Conservation (phyloP, 2,329 filamentous ascomycete genomes). For the Emericellopsis atlantica region DNA sequence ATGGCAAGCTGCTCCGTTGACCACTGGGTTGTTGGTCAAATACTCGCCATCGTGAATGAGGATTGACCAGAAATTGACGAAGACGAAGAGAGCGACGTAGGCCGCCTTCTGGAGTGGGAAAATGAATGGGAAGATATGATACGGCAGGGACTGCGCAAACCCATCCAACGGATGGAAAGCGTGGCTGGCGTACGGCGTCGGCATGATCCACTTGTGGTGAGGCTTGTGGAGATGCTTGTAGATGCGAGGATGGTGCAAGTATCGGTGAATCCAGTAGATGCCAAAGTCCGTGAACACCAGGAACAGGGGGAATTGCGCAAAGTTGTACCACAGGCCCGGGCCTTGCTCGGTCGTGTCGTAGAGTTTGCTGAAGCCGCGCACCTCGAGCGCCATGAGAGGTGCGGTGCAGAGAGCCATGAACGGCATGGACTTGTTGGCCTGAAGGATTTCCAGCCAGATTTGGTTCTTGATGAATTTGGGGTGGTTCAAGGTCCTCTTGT, state of each 20-base stretch:
- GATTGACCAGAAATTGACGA: slow-evolving; percentile 96
- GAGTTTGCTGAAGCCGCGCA: slow-evolving; percentile 73
- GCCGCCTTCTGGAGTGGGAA: slow-evolving; percentile 88
- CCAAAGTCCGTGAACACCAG: slow-evolving; percentile 77
- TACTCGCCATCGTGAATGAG: slow-evolving; percentile 96
- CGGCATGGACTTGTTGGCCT: slow-evolving; percentile 66
- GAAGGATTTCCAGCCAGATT: slow-evolving; percentile 71
- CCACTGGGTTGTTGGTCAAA: slow-evolving; percentile 74
- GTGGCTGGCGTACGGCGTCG: slow-evolving; percentile 81
- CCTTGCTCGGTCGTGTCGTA: slow-evolving; percentile 71
- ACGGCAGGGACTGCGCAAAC: slow-evolving; percentile 77
- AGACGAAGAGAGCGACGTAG: slow-evolving; percentile 74
- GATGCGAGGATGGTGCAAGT: slow-evolving; percentile 59
- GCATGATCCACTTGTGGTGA: slow-evolving; percentile 99
- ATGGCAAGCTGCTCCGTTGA: slow-evolving; percentile 94
- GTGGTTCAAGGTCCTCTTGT: slow-evolving; percentile 78
- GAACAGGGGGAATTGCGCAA: slow-evolving; percentile 77
- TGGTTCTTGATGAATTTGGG: slow-evolving; percentile 95
- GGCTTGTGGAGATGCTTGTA: slow-evolving; percentile 93
- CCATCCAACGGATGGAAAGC: slow-evolving; percentile 94
- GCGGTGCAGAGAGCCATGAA: slow-evolving; percentile 72
- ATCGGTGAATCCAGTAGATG: slow-evolving; percentile 88
- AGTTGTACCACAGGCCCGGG: slow-evolving; percentile 66
- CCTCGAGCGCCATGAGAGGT: slow-evolving; percentile 70
- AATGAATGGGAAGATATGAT: slow-evolving; percentile 86